Conservation (phyloP, 495 filamentous ascomycete genomes). For the Glutinoglossum americanum region DNA sequence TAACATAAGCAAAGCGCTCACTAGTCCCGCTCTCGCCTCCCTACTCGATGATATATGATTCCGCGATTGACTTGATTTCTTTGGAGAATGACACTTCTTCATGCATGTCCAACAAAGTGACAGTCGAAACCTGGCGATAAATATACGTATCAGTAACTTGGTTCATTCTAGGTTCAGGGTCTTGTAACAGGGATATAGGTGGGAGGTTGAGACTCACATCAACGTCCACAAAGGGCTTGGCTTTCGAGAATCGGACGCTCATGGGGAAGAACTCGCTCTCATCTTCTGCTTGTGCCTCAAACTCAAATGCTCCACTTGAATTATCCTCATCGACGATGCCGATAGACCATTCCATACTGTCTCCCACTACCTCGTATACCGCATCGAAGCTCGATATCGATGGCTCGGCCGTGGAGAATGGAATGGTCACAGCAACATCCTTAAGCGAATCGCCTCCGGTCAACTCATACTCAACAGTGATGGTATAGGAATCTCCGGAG, state of each 20-base stretch:
- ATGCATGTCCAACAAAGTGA: conserved; percentile 54
- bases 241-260: conserved; percentile 74
- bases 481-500: conserved; percentile 48
- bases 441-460: conserved; percentile 51
- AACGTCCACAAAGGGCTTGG: conserved; percentile 68
- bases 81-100: conserved; percentile 74
- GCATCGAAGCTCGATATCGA: conserved; percentile 83
- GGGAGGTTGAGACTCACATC: conserved; percentile 37
- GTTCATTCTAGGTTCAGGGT: neutral
- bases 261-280: conserved; percentile 96
- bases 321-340: conserved; percentile 65
- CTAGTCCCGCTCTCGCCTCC: neutral
- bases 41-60: conserved; percentile 64
- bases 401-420: conserved; percentile 63
- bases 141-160: neutral
- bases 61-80: conserved; percentile 68
- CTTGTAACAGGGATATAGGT: neutral
- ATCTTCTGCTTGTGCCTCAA: conserved; percentile 64
- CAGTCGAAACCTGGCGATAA: conserved; percentile 36
- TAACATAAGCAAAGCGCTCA: neutral
- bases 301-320: conserved; percentile 70
- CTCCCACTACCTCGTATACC: conserved; percentile 80
- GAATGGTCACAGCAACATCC: conserved; percentile 73
- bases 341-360: conserved; percentile 83
- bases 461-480: conserved; percentile 89